Base-by-base conservation (phyloP, 2,329 filamentous ascomycete genomes). In the Biscogniauxia mediterranea region DNA sequence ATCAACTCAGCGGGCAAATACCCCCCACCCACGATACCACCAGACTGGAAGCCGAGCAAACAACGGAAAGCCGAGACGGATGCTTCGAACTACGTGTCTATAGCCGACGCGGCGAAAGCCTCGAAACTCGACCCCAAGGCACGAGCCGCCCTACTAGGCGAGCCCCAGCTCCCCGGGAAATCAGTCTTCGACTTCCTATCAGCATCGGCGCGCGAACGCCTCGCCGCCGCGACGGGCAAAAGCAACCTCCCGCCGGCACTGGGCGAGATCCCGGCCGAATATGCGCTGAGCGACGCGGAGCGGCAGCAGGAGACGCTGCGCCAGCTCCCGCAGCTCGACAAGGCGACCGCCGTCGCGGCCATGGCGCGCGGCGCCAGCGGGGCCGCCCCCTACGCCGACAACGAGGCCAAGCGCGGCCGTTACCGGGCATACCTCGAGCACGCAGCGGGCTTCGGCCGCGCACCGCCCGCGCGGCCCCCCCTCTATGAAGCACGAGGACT, bases 131-230 rank as follows among this genome's bases (percentile, higher is more conserved):
- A 96, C 72, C 88, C 92, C 0, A 89, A 86, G 70, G 82, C 89
- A 51, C 87, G 95, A 64, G 93, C 93, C 13, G 87, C 87, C 3
- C 81, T 96, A 0, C 82, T 98, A 1, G 93, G 93, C 42, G 94
- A 97, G 77, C 81, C 85, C 49, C 84, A 86, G 42, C 80, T 98
- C 0, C 93, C 93, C 0, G 92, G 92, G 0, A 97, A 98, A 78
- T 98, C 95, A 0, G 88, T 99, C 2, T 99, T 98, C 74, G 93
- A 98, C 76, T 99, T 91, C 75, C 83, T 99, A 66, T 91, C 91
- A 0, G 82, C 91, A 0, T 84, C 90, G 38, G 87, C 91, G 3
- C 87, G 95, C 63, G 89, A 94, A 56, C 86, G 89, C 25, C 83
- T 99, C 52, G 92, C 84, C 2, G 82, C 86, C 11, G 88, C 88